These are phyloP conservation scores for Eleusine indica DNA, from an alignment of 176 grass and related monocot genomes.

Conservation along the genomic window DNA sequence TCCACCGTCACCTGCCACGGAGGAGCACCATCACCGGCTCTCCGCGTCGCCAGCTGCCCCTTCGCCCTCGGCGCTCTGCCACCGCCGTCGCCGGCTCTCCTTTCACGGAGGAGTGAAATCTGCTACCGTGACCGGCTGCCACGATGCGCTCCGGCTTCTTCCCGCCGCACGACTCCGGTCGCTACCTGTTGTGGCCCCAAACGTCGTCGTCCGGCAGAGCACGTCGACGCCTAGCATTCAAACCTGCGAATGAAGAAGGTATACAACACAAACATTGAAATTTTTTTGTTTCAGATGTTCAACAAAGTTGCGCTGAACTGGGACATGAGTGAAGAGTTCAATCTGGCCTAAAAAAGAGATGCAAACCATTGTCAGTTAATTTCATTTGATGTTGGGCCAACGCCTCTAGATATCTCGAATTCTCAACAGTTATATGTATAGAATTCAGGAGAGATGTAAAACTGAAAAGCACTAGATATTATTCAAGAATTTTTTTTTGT, in stretches of 20 bases:
- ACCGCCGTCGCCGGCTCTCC: no score
- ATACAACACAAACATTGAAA: conserved; percentile 90
- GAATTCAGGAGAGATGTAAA: background rate
- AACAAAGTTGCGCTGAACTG: conserved; percentile 86
- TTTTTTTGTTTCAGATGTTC: conserved; percentile 82
- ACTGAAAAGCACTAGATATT: background rate
- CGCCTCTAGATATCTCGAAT: background rate
- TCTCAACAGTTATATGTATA: conserved; percentile 4
- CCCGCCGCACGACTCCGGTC: no score
- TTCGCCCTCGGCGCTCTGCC: no score
- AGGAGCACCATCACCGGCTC: no score
- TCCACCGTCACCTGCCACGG: no score
- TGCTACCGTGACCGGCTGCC: no score
- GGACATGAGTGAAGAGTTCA: conserved; percentile 95
- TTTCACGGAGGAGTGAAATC: no score
- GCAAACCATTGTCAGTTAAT: conserved; percentile 13
- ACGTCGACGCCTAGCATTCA: background rate
- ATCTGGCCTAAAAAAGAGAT: conserved; percentile 78
- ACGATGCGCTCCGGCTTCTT: no score
- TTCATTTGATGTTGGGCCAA: background rate
- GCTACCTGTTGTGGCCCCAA: no score
- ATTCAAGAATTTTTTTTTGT: conserved; percentile 14
- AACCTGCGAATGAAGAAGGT: conserved; percentile 98
- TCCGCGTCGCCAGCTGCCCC: no score
- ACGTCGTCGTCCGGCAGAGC: no score